These are phyloP conservation scores for Alternaria sp. DNA, from an alignment of 2,329 filamentous ascomycete genomes.

Conservation along the genomic window DNA sequence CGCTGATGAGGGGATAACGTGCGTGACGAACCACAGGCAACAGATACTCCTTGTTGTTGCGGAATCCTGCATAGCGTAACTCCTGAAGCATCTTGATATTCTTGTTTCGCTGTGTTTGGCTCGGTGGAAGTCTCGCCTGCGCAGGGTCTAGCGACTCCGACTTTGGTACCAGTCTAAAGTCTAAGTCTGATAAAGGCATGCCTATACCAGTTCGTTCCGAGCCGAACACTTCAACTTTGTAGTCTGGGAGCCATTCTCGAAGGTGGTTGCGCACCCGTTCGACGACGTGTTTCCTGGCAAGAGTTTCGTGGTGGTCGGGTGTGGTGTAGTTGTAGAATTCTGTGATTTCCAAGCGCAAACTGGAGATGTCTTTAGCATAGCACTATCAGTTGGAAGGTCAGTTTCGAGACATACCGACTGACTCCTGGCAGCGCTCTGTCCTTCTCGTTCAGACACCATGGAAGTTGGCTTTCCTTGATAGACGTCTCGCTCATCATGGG, in stretches of 20 bases:
- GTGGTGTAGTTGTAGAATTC: constrained; percentile 40
- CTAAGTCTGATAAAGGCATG: constrained; percentile 63
- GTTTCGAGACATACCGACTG: constrained; percentile 13
- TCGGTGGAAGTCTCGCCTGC: constrained; percentile 25
- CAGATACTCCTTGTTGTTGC: constrained; percentile 18
- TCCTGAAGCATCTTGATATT: constrained; percentile 9
- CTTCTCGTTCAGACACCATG: constrained; percentile 25
- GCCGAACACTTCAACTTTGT: constrained; percentile 58
- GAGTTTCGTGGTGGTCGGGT: constrained; percentile 54
- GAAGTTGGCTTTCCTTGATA: constrained; percentile 21
- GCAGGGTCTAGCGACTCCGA: constrained; percentile 10
- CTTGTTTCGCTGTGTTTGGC: constrained; percentile 10
- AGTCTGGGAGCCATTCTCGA: constrained; percentile 28
- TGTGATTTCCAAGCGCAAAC: constrained; percentile 38
- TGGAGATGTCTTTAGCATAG: constrained; percentile 8
- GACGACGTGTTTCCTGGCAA: constrained; percentile 47
- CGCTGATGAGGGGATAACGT: constrained; percentile 53
- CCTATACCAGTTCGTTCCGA: constrained; percentile 63
- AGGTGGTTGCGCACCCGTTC: constrained; percentile 38
- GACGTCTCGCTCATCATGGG: constrained; percentile 11
- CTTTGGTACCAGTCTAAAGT: constrained; percentile 52
- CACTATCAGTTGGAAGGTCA: not conserved
- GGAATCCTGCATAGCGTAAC: constrained; percentile 11
- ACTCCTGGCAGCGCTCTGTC: constrained; percentile 11
- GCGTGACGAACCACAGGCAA: constrained; percentile 34